Evolutionary conservation across 768 basidiomycete species (phyloP).

Genomic region (Kwoniella heveanensis): DNA sequence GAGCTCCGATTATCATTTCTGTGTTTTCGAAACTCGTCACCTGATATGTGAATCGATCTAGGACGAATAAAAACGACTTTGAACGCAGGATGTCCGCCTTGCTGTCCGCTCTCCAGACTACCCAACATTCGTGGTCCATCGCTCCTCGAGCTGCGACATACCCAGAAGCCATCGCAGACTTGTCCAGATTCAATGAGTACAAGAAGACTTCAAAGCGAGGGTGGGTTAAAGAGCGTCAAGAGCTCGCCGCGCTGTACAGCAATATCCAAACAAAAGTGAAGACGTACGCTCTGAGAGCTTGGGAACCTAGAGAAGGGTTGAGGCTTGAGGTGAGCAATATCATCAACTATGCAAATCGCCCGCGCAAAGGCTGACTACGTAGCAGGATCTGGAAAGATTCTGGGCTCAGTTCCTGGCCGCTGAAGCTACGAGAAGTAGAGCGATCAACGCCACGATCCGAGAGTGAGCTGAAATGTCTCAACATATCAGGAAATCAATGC

Average conservation of each 20-base stretch:
- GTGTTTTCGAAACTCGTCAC: no score
- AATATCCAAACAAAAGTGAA: conserved; percentile 91
- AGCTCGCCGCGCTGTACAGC: conserved; percentile 80
- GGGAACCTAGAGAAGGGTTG: conserved; percentile 74
- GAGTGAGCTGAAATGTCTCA: conserved; percentile 64
- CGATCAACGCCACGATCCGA: conserved; percentile 86
- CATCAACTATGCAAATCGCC: no score
- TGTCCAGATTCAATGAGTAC: conserved; percentile 71
- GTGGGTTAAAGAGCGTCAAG: conserved; percentile 89
- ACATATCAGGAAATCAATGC: neutral
- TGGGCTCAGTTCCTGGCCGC: conserved; percentile 74
- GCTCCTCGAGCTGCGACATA: conserved; percentile 73
- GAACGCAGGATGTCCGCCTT: conserved; percentile 74
- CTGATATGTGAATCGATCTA: no score
- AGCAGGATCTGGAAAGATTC: conserved; percentile 72
- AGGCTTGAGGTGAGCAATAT: conserved; percentile 61
- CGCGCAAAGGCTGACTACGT: neutral
- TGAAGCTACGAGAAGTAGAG: conserved; percentile 74
- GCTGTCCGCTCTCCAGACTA: conserved; percentile 67
- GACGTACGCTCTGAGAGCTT: conserved; percentile 84
- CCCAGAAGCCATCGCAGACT: conserved; percentile 74
- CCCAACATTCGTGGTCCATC: conserved; percentile 71
- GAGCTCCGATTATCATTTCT: no score
- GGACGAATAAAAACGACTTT: conserved; percentile 70
- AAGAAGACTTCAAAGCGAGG: conserved; percentile 81